Conservation (phyloP, 2,329 filamentous ascomycete species). For the Diplodia corticola region DNA sequence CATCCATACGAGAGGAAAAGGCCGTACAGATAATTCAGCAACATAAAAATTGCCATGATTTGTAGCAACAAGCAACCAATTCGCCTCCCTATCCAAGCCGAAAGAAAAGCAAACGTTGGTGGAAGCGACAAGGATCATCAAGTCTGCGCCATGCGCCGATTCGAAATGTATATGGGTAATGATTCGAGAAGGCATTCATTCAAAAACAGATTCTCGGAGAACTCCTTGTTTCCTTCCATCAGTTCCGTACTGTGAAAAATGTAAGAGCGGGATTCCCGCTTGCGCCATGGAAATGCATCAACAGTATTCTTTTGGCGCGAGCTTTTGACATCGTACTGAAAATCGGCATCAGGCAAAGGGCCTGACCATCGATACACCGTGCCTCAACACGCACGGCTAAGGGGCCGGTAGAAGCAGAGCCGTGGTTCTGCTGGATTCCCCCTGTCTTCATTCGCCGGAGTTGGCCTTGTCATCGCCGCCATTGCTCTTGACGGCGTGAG, state of each 20-base stretch:
- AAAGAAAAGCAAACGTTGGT: not conserved
- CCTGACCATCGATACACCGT: not conserved
- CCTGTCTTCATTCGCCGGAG: not conserved
- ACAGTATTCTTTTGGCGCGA: conserved; percentile 1
- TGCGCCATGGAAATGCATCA: conserved; percentile 12
- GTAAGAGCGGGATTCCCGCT: conserved; percentile 5
- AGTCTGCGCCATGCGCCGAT: not conserved
- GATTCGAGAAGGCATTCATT: conserved; percentile 10
- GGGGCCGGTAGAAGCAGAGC: not conserved
- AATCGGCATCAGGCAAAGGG: not conserved
- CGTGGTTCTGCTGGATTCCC: not conserved
- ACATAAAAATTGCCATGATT: not conserved
- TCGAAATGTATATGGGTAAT: not conserved
- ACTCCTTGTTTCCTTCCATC: not conserved
- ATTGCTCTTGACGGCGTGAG: conserved; percentile 39
- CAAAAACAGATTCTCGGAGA: conserved; percentile 1
- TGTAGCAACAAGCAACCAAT: not conserved
- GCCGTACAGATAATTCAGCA: not conserved
- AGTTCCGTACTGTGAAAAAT: not conserved
- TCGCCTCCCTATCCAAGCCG: not conserved
- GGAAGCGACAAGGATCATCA: not conserved
- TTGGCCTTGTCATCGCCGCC: conserved; percentile 17
- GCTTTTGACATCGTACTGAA: not conserved
- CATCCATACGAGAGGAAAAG: not conserved
- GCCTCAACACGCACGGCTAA: not conserved